Conservation (phyloP, 495 filamentous ascomycete species). For the Pyronema omphalodes region DNA sequence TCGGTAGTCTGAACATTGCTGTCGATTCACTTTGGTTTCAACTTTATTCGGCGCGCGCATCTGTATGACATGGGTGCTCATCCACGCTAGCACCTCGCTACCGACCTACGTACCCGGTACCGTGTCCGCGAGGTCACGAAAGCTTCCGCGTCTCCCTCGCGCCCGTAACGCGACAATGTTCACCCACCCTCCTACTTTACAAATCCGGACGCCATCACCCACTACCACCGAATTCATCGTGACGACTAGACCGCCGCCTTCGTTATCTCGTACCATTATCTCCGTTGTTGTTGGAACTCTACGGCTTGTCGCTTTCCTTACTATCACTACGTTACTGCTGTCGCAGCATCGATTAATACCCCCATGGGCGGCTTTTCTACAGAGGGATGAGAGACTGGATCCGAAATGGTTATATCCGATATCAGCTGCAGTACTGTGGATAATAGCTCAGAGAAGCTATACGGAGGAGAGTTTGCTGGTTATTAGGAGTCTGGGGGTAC, state of each 20-base stretch:
- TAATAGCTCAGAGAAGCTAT: conserved; percentile 25
- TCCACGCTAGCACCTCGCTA: too few relatives aligned
- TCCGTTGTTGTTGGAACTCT: conserved; percentile 6
- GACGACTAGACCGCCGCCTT: conserved; percentile 35
- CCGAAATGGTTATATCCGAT: conserved; percentile 2
- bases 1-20: too few relatives aligned
- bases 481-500: conserved; percentile 75
- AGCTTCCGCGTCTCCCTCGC: background rate
- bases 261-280: conserved; percentile 7
- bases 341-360: conserved; percentile 24
- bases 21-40: too few relatives aligned
- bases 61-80: too few relatives aligned
- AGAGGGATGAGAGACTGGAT: conserved; percentile 5
- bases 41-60: too few relatives aligned
- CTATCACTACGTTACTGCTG: conserved; percentile 29
- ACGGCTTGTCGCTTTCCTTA: conserved; percentile 23
- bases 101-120: too few relatives aligned
- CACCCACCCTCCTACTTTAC: conserved; percentile 36
- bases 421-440: background rate
- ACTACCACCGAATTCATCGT: conserved; percentile 77
- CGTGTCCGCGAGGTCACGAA: too few relatives aligned
- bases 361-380: background rate
- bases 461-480: conserved; percentile 73
- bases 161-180: conserved; percentile 23
- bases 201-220: conserved; percentile 55